Evolutionary conservation across 1,139 yeast species (phyloP).

Genomic region (Tardiomyces blankii): DNA sequence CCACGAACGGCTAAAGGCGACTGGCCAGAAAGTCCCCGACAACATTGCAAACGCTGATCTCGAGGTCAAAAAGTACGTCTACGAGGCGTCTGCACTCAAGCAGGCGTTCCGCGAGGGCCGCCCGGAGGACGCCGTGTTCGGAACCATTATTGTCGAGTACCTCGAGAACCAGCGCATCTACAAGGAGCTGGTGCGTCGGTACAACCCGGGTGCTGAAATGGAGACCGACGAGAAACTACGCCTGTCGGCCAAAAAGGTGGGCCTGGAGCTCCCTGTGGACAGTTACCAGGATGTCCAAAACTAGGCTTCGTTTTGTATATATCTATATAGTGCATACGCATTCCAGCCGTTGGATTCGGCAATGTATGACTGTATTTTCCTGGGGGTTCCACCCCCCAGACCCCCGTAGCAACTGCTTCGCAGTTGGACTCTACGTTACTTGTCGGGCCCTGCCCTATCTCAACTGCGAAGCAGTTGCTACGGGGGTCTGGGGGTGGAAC

Average conservation of each 20-base stretch:
- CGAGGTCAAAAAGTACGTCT: conserved; percentile 2
- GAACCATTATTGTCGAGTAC: conserved; percentile 42
- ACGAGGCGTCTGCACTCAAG: conserved; percentile 15
- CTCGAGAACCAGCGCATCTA: conserved; percentile 66
- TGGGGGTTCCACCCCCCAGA: too few species aligned
- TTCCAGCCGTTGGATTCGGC: too few species aligned
- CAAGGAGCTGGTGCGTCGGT: conserved; percentile 68
- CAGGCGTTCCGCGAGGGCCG: conserved; percentile 6
- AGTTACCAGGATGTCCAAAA: not conserved
- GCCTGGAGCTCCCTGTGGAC: conserved; percentile 30
- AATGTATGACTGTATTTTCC: too few species aligned
- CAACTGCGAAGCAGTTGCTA: too few species aligned
- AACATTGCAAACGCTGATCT: not conserved
- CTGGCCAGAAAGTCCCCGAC: not conserved
- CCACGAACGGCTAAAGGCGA: not conserved
- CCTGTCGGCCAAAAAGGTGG: conserved; percentile 77
- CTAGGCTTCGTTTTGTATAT: not conserved
- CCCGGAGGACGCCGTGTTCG: conserved; percentile 14
- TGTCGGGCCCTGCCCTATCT: too few species aligned
- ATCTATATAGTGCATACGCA: not conserved
- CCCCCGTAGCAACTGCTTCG: too few species aligned
- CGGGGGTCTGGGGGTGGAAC: too few species aligned
- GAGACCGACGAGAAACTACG: conserved; percentile 67
- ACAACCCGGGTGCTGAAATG: conserved; percentile 75
- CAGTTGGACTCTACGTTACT: too few species aligned